Conservation (phyloP, 495 filamentous ascomycete species). For the Neurospora sublineolata region DNA sequence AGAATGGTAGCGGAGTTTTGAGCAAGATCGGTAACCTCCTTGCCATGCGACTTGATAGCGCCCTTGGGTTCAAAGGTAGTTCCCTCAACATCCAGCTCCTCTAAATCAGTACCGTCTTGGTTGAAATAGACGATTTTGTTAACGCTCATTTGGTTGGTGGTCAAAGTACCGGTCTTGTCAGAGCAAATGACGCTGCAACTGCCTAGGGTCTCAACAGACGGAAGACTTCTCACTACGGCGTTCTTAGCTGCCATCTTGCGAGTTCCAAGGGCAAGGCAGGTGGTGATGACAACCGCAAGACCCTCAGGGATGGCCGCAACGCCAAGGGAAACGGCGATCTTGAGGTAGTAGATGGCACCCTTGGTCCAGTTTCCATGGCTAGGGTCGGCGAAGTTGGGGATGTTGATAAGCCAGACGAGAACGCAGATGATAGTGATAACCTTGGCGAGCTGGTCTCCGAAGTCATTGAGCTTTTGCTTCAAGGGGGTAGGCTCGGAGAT, state of each 20-base stretch:
- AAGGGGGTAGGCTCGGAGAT: conserved; percentile 95
- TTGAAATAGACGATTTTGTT: conserved; percentile 80
- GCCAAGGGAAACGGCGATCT: conserved; percentile 97
- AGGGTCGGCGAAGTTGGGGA: conserved; percentile 90
- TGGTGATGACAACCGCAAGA: conserved; percentile 94
- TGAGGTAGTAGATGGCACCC: conserved; percentile 98
- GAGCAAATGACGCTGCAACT: conserved; percentile 99
- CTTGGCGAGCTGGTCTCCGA: conserved; percentile 92
- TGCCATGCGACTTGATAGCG: conserved; percentile 54
- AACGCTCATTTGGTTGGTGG: conserved; percentile 99
- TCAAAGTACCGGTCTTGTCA: conserved; percentile 98
- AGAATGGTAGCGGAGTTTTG: conserved; percentile 65
- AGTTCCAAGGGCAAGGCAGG: conserved; percentile 88
- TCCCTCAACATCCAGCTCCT: conserved; percentile 85
- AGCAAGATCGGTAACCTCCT: conserved; percentile 54
- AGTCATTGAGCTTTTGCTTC: conserved; percentile 98
- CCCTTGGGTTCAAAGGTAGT: conserved; percentile 88
- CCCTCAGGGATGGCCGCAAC: conserved; percentile 97
- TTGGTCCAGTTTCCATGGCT: conserved; percentile 91
- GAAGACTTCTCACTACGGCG: conserved; percentile 87
- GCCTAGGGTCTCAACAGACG: conserved; percentile 93
- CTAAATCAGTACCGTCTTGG: conserved; percentile 58
- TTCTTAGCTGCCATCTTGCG: conserved; percentile 98
- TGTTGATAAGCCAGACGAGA: conserved; percentile 96
- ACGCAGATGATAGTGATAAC: conserved; percentile 96